A percentile compares a stretch with the other conserved stretches of the same genome.
Conservation (phyloP, 345 rosid species). For the Linum tenue region DNA sequence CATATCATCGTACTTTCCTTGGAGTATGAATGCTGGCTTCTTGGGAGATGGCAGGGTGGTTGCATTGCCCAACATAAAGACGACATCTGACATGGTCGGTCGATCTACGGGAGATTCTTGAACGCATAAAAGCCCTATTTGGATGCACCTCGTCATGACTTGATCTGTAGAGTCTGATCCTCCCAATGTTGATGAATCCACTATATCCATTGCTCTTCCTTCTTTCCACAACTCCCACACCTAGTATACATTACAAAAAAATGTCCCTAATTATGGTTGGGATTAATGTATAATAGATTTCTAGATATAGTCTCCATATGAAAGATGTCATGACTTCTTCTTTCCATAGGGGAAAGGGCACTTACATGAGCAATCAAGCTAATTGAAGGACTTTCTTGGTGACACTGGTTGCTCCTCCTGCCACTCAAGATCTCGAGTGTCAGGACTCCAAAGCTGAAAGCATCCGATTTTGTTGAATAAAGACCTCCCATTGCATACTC, state of each 20-base stretch:
- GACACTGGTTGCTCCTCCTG: slow-evolving; percentile 5
- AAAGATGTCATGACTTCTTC: too few species aligned
- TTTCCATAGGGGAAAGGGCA: too few species aligned
- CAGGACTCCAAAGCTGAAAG: too few species aligned
- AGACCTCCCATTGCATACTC: slow-evolving; percentile 56
- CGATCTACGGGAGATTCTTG: too few species aligned
- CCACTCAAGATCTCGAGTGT: too few species aligned
- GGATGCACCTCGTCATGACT: slow-evolving; percentile 21
- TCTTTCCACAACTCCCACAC: too few species aligned
- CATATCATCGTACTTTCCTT: neutral
- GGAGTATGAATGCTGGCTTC: slow-evolving; percentile 18
- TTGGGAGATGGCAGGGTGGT: slow-evolving; percentile 33
- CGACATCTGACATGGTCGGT: neutral
- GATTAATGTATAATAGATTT: too few species aligned
- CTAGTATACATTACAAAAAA: neutral
- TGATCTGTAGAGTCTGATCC: slow-evolving; percentile 21
- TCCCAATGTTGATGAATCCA: slow-evolving; percentile 22
- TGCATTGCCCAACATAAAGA: slow-evolving; percentile 36
- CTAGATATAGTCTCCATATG: too few species aligned
- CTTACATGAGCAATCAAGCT: too few species aligned
- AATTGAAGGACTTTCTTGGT: too few species aligned
- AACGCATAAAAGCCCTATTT: too few species aligned
- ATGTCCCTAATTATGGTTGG: too few species aligned
- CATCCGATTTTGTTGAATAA: slow-evolving; percentile 42
- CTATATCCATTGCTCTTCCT: slow-evolving; percentile 15